These are phyloP conservation scores for Eimeria tenella DNA, from an alignment of 169 alveolate species.

Conservation along the genomic window DNA sequence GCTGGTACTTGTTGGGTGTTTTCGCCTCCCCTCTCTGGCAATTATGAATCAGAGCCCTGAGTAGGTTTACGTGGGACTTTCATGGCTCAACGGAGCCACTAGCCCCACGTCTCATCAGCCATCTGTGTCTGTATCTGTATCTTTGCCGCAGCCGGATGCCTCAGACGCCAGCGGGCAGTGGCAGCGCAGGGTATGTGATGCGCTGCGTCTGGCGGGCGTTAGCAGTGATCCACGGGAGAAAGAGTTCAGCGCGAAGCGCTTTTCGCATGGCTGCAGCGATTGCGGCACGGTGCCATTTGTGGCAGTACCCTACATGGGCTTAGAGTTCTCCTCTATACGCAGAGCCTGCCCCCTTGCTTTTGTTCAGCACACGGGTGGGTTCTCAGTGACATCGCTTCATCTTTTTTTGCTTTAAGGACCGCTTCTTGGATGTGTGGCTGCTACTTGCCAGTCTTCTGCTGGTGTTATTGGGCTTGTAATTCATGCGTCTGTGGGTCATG, in stretches of 20 bases:
- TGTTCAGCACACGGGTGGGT: conserved; percentile 52
- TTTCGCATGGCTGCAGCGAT: conserved; percentile 8
- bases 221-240: neutral
- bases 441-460: too few relatives aligned
- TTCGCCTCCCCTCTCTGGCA: neutral
- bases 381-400: neutral
- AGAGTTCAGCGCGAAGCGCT: conserved; percentile 8
- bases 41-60: too few relatives aligned
- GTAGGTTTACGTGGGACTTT: too few relatives aligned
- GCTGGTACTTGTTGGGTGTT: neutral
- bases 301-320: conserved; percentile 34
- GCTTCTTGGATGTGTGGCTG: too few relatives aligned
- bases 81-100: too few relatives aligned
- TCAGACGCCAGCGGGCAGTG: conserved; percentile 18
- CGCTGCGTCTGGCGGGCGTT: neutral
- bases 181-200: neutral
- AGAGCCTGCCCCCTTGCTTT: conserved; percentile 46
- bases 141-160: neutral
- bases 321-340: conserved; percentile 60
- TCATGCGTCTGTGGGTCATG: neutral
- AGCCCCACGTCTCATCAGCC: neutral
- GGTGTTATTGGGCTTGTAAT: neutral
- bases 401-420: neutral
- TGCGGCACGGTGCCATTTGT: conserved; percentile 1
- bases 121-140: neutral